A percentile compares a stretch with the other conserved stretches of the same genome.
These are phyloP conservation scores for Coniferiporia sulphurascens DNA, from an alignment of 1,284 basidiomycete species.

Conservation along the genomic window DNA sequence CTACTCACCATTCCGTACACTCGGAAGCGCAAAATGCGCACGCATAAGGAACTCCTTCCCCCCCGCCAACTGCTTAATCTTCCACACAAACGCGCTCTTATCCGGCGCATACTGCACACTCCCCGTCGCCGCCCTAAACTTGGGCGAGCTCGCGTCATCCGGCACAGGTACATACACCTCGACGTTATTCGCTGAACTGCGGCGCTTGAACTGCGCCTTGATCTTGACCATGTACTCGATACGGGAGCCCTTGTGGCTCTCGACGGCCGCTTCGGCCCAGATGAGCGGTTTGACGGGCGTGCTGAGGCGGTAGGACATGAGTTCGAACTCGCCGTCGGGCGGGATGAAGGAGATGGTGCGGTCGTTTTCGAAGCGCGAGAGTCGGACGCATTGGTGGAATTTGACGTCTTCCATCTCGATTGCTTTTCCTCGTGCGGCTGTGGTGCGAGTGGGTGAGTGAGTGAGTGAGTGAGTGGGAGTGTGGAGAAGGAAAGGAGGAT, in stretches of 20 bases:
- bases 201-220: slow-evolving; percentile 96
- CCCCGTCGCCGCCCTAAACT: slow-evolving; percentile 90
- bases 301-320: slow-evolving; percentile 95
- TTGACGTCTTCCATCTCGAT: slow-evolving; percentile 99
- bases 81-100: slow-evolving; percentile 96
- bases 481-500: neutral
- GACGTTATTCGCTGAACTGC: slow-evolving; percentile 97
- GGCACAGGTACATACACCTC: slow-evolving; percentile 98
- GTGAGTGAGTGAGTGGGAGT: slow-evolving; percentile 1
- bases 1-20: slow-evolving; percentile 79
- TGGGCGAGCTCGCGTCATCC: slow-evolving; percentile 97
- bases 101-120: slow-evolving; percentile 94
- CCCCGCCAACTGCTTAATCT: slow-evolving; percentile 93
- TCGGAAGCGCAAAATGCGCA: slow-evolving; percentile 92
- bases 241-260: slow-evolving; percentile 88
- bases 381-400: slow-evolving; percentile 99
- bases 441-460: neutral
- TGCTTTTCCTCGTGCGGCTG: slow-evolving; percentile 92
- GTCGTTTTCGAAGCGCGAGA: slow-evolving; percentile 99
- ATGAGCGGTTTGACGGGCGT: slow-evolving; percentile 97
- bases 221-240: slow-evolving; percentile 99
- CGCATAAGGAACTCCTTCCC: slow-evolving; percentile 94
- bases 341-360: slow-evolving; percentile 99
- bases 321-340: slow-evolving; percentile 97
- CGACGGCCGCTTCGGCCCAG: slow-evolving; percentile 97